These are phyloP conservation scores for Leptomonas seymouri DNA, from an alignment of 208 protist genomes.

Conservation along the genomic window DNA sequence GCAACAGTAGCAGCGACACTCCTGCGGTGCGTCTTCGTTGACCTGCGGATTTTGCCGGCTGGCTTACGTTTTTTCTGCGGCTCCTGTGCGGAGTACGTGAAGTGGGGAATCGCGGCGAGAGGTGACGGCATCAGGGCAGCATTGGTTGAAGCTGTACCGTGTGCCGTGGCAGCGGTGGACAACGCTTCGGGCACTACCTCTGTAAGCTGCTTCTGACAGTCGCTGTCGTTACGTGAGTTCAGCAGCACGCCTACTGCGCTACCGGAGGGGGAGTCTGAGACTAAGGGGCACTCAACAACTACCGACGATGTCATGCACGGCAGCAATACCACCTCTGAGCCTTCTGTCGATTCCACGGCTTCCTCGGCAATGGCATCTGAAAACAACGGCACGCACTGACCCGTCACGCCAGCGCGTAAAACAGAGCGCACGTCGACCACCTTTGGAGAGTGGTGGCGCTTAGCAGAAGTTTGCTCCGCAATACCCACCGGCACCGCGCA, in stretches of 20 bases:
- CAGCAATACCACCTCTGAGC: background rate
- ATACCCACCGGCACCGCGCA: background rate
- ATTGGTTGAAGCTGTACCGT: background rate
- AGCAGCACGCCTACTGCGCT: background rate
- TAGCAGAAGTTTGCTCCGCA: background rate
- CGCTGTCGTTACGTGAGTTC: background rate
- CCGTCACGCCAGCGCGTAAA: constrained; percentile 12
- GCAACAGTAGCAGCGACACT: constrained; percentile 4
- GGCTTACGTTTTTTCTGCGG: constrained; percentile 6
- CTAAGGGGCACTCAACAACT: background rate
- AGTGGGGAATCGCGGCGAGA: background rate
- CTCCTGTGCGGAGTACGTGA: constrained; percentile 6
- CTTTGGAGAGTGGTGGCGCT: background rate
- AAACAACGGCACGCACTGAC: background rate
- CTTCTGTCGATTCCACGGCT: background rate
- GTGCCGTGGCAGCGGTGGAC: too few relatives aligned
- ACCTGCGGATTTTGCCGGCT: background rate
- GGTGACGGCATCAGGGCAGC: constrained; percentile 4
- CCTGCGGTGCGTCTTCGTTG: constrained; percentile 21
- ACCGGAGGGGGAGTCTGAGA: background rate
- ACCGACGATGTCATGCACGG: background rate
- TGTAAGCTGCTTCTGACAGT: background rate
- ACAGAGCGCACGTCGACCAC: constrained; percentile 11
- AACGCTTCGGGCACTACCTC: too few relatives aligned
- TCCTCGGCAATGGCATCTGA: background rate